phyloP scores from a whole-genome alignment of 768 basidiomycete species.

The Trametes cingulata region DNA sequence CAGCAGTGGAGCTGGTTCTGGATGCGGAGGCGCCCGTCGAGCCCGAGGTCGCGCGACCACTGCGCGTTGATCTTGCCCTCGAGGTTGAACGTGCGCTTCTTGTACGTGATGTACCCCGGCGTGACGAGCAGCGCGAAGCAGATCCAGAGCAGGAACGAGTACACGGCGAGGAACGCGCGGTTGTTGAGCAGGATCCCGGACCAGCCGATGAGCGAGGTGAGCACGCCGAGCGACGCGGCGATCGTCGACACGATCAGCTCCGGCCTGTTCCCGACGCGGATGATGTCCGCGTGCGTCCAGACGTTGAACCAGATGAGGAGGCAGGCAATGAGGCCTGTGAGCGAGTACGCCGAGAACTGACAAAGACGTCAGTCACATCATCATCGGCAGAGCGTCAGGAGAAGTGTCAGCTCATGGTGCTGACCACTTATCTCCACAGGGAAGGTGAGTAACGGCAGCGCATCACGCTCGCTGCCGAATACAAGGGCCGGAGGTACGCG shows the following conservation, averaged over 20 bases:
- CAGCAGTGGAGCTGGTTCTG: slow-evolving; percentile 80
- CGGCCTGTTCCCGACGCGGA: slow-evolving; percentile 66
- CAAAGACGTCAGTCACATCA: not conserved
- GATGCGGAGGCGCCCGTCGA: slow-evolving; percentile 60
- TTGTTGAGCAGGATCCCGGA: slow-evolving; percentile 83
- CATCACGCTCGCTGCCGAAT: too few relatives aligned
- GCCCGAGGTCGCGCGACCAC: slow-evolving; percentile 66
- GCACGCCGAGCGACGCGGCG: slow-evolving; percentile 56
- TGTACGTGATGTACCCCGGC: slow-evolving; percentile 81
- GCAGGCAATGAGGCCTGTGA: slow-evolving; percentile 61
- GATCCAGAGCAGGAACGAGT: slow-evolving; percentile 72
- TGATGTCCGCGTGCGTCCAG: slow-evolving; percentile 66
- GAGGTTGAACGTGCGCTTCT: slow-evolving; percentile 71
- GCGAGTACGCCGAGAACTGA: slow-evolving; percentile 60
- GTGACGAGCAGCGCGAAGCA: slow-evolving; percentile 68
- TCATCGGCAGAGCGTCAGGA: not conserved
- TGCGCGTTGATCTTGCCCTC: slow-evolving; percentile 80
- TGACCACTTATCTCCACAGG: too few relatives aligned
- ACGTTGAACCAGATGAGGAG: slow-evolving; percentile 80
- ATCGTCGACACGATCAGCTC: slow-evolving; percentile 74
- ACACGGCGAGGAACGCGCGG: slow-evolving; percentile 76
- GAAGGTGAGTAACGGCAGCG: too few relatives aligned
- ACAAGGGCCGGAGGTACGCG: too few relatives aligned
- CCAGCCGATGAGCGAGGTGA: slow-evolving; percentile 75
- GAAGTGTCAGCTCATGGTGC: too few relatives aligned